Conservation (phyloP, 345 rosid species). For the Balakata baccata region DNA sequence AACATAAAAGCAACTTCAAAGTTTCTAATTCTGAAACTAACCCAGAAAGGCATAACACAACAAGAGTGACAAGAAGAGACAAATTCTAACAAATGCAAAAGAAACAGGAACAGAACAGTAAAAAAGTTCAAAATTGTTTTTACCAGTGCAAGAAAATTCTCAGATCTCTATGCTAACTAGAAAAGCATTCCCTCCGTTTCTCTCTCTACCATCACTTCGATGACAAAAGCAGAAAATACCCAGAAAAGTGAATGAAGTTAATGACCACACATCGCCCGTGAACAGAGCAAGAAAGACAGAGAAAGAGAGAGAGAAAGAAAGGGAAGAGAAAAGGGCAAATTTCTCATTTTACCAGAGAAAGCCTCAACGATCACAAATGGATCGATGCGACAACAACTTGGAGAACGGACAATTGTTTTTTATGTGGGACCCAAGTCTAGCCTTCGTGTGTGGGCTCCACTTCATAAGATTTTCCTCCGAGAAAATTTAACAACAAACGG, state of each 20-base stretch:
- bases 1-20: background rate
- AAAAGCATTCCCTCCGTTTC: constrained; percentile 6
- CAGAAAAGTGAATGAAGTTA: background rate
- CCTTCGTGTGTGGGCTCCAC: too few species aligned
- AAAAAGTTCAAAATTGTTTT: background rate
- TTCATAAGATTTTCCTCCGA: too few species aligned
- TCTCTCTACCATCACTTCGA: background rate
- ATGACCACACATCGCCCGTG: constrained; percentile 6
- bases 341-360: constrained; percentile 13
- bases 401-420: too few species aligned
- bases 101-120: background rate
- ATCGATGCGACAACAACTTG: constrained; percentile 1
- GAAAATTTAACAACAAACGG: too few species aligned
- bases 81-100: background rate
- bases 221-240: background rate
- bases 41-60: constrained; percentile 7
- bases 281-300: constrained; percentile 13
- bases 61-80: background rate
- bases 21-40: background rate
- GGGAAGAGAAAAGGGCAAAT: constrained; percentile 7
- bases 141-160: constrained; percentile 11
- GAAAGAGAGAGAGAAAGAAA: background rate
- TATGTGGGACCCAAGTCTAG: too few species aligned
- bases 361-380: constrained; percentile 10
- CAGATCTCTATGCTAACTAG: constrained; percentile 12